Percentiles rank a stretch among this genome's conserved stretches.
Evolutionary conservation across 108 stramenopile species (phyloP).

Genomic region (Conticribra weissflogii): DNA sequence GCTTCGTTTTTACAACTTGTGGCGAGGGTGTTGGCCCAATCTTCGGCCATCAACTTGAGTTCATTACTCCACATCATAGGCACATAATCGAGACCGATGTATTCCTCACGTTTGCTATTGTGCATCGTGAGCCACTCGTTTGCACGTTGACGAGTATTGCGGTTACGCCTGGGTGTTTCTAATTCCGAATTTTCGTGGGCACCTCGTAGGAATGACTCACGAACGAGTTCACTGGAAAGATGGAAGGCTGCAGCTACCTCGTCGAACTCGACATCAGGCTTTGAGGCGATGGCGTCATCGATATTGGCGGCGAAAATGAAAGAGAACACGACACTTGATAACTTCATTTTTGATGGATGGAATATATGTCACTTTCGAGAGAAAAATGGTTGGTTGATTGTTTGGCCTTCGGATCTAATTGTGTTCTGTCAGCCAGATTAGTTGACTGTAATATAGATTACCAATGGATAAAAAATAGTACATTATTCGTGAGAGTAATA

Average conservation of each 20-base stretch:
- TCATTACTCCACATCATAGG: not conserved
- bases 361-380: too few species aligned
- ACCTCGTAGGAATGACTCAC: not conserved
- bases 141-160: not conserved
- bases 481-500: too few species aligned
- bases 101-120: not conserved
- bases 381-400: too few species aligned
- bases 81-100: not conserved
- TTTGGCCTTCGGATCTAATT: too few species aligned
- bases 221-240: not conserved
- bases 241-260: not conserved
- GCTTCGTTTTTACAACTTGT: not conserved
- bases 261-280: not conserved
- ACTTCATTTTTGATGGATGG: too few species aligned
- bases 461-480: too few species aligned
- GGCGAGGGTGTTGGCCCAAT: too few species aligned
- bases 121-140: not conserved
- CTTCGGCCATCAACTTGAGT: not conserved
- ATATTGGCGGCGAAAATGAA: too few species aligned
- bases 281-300: not conserved
- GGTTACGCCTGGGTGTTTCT: too few species aligned
- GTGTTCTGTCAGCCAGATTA: too few species aligned
- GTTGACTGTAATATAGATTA: too few species aligned
- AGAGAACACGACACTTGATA: too few species aligned
- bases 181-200: not conserved